Evolutionary conservation across 352 stramenopile genomes (phyloP), one percentile per base, ranked within the genome.

Genomic region (Pythium rishiriense): DNA sequence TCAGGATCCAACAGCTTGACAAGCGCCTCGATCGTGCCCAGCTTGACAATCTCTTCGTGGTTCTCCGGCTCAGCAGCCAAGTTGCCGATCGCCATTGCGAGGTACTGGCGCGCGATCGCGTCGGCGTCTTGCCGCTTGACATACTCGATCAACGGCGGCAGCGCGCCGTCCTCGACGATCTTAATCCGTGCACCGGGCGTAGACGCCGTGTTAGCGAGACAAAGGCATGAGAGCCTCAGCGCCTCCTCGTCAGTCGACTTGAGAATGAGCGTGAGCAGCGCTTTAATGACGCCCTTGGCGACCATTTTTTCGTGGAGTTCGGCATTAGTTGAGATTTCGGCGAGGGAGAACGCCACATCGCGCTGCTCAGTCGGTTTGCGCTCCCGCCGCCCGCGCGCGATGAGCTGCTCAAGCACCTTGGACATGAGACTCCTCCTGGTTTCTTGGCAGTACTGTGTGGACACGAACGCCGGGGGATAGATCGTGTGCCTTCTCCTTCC

Each of bases 11-110:
- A 61, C 21, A 98, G 81, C 59, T 85, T 92, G 21, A 98, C 88
- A 5, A 99, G 75, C n/a, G 90, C 73, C 49, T 85, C 78, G 35
- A 98, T 96, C 5, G 83, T 84, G 41, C 85, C 81, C 4, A 96
- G 68, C 58, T 98, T 94, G 24, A 98, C 88, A 47, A 99, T 96
- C 28, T 97, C 90, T 66, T 99, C 93, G 69, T 99, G 96, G 57
- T 96, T 98, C 31, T 96, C 91, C 0, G 89, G 85, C 46, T 99
- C 94, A 11, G 94, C 94, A 3, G 97, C 91, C 49, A 99, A 64
- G 65, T 99, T 99, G 7, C 97, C 97, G 39, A 99, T 78, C 15
- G 85, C 85, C 93, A 99, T 98, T 2, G 97, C 96, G 28, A 93
- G 82, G 58, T 98, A 99, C 69, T 98, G 94, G 59, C 94, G 85